Base-by-base conservation (phyloP, 2,329 filamentous ascomycete genomes). In the Pezicula neosporulosa region DNA sequence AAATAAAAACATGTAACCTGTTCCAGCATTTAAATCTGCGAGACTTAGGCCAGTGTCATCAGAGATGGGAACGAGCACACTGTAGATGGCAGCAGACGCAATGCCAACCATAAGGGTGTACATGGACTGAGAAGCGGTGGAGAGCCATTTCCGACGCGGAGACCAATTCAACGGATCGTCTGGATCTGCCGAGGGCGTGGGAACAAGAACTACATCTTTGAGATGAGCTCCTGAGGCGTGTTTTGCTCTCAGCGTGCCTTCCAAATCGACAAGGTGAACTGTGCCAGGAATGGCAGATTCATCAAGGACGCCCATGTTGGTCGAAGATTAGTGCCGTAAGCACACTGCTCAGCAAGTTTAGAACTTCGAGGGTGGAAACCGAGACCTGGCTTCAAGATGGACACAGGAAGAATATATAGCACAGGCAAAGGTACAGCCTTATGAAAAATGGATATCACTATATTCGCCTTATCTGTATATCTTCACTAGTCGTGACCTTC, bases 1-100 rank as follows among this genome's bases (percentile, higher is more conserved):
- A n/a, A 73, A 68, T 28, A 80, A 60, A 56, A 80, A 79, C 74
- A 78, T 77, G 47, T 74, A 72, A 2, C 77, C 77, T 12, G 72
- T 78, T 7, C 77, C 77, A 45, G 72, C 67, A 52, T 77, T 76
- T 16, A 80, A 60, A 35, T 73, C 67, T 4, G 62, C 65, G 2
- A 76, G 60, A 0, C 70, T 72, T 35, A 80, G 63, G 4, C 71
- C 73, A 1, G 74, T 76, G n/a, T 73, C 72, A 43, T 69, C 61
- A 7, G 70, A 70, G 37, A 80, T 75, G 10, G 73, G 72, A 5
- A 71, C 71, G 8, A 80, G 64, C 7, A 80, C 72, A 7, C 71
- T 74, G 57, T 80, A 79, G n/a, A 77, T 72, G 8, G 73, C 69
- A 1, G 76, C 70, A 18, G 68, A 68, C 4, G 76, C 69, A 43